Conservation (phyloP, 2,329 filamentous ascomycete genomes). For the Fusarium oxysporum region DNA sequence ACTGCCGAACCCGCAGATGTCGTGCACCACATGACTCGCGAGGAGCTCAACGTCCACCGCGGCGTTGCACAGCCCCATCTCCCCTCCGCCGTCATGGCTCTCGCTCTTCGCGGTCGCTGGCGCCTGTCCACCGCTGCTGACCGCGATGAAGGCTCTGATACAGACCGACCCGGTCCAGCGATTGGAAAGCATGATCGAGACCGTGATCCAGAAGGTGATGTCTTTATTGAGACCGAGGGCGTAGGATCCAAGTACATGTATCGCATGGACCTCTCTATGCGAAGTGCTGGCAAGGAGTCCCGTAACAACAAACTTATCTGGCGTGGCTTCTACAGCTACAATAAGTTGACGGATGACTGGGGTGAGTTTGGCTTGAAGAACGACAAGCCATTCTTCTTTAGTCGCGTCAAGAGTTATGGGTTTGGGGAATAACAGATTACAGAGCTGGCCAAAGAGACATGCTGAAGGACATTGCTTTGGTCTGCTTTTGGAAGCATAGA, state of each 20-base stretch:
- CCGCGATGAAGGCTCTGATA: slow-evolving; percentile 39
- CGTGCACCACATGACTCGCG: slow-evolving; percentile 82
- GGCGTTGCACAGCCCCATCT: slow-evolving; percentile 47
- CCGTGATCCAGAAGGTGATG: slow-evolving; percentile 67
- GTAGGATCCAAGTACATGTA: slow-evolving; percentile 83
- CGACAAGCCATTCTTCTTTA: slow-evolving; percentile 75
- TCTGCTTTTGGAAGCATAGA: neutral
- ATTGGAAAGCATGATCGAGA: slow-evolving; percentile 34
- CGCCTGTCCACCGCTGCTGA: slow-evolving; percentile 57
- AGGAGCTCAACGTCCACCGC: slow-evolving; percentile 68
- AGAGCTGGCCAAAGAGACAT: neutral
- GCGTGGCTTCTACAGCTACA: slow-evolving; percentile 93
- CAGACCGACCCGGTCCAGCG: slow-evolving; percentile 6
- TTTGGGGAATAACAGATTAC: slow-evolving; percentile 50
- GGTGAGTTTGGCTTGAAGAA: slow-evolving; percentile 78
- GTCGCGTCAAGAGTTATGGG: slow-evolving; percentile 73
- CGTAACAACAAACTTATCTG: slow-evolving; percentile 90
- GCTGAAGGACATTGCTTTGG: neutral
- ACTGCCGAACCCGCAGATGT: slow-evolving; percentile 87
- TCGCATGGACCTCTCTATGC: slow-evolving; percentile 80
- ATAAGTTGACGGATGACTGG: slow-evolving; percentile 90
- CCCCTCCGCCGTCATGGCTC: slow-evolving; percentile 70
- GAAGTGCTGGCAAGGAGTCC: slow-evolving; percentile 70
- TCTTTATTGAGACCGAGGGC: slow-evolving; percentile 90
- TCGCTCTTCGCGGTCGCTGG: slow-evolving; percentile 71